Evolutionary conservation across 495 filamentous ascomycete species (phyloP).

Genomic region (Oidiodendron maius): DNA sequence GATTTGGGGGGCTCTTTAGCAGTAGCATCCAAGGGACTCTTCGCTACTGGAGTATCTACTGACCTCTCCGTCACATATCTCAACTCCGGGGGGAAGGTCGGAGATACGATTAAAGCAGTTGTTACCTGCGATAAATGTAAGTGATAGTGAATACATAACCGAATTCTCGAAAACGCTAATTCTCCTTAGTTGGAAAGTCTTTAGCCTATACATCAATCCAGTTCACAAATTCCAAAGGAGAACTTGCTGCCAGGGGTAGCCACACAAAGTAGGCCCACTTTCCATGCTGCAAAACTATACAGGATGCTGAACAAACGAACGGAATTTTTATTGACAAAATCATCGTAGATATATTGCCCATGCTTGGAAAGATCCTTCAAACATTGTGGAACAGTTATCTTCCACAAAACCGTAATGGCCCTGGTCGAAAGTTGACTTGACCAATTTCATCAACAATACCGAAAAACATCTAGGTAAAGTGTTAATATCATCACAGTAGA

Average conservation of each 20-base stretch:
- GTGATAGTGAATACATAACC: conserved; percentile 10
- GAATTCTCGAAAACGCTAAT: neutral
- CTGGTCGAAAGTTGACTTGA: no score
- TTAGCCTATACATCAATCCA: conserved; percentile 81
- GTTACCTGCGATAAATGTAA: conserved; percentile 83
- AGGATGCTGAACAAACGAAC: no score
- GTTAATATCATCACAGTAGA: no score
- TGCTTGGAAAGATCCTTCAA: conserved; percentile 55
- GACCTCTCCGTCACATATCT: conserved; percentile 90
- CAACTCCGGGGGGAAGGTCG: conserved; percentile 73
- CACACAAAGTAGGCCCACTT: conserved; percentile 81
- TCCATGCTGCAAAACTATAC: no score
- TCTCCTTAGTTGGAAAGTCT: conserved; percentile 75
- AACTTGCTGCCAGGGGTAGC: conserved; percentile 81
- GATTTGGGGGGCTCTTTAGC: conserved; percentile 91
- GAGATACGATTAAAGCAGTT: conserved; percentile 64
- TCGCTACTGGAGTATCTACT: conserved; percentile 85
- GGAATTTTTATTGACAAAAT: no score
- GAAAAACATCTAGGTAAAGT: no score
- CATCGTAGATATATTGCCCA: conserved; percentile 47
- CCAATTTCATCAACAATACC: no score
- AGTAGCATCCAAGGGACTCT: conserved; percentile 84
- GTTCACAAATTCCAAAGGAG: conserved; percentile 70
- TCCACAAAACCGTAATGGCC: no score
- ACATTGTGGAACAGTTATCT: conserved; percentile 47